Conservation (phyloP, 139 green algal species). For the Diplosphaera chodatii region DNA sequence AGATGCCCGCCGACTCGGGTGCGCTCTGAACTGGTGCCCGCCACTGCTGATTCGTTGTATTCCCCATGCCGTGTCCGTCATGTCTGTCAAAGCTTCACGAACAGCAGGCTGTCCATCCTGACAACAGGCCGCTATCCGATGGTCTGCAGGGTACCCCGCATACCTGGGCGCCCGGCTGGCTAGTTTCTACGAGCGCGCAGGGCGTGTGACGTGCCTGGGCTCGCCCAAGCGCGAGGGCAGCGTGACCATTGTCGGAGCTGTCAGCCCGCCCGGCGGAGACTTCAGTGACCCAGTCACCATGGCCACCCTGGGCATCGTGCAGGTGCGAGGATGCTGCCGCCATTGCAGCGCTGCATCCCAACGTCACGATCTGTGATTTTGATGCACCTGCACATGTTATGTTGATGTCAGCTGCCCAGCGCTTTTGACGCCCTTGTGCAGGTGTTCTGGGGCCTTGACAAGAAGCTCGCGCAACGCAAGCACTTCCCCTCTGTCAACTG, state of each 20-base stretch:
- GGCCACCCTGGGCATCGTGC: constrained; percentile 97
- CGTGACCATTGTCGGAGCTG: constrained; percentile 97
- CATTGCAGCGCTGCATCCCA: too few relatives aligned
- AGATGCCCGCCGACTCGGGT: constrained; percentile 96
- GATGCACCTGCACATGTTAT: too few relatives aligned
- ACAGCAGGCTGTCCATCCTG: too few relatives aligned
- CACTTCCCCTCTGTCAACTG: constrained; percentile 99
- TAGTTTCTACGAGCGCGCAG: constrained; percentile 98
- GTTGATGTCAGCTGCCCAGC: too few relatives aligned
- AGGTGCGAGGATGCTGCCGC: constrained; percentile 47
- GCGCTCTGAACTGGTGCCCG: too few relatives aligned
- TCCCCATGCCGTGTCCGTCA: too few relatives aligned
- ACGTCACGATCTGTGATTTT: too few relatives aligned
- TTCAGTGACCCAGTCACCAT: constrained; percentile 98
- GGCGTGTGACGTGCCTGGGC: constrained; percentile 89
- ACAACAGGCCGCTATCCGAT: too few relatives aligned
- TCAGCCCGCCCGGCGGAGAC: constrained; percentile 95
- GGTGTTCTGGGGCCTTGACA: constrained; percentile 99
- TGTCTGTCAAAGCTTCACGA: too few relatives aligned
- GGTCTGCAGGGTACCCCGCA: constrained; percentile 62
- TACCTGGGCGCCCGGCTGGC: constrained; percentile 88
- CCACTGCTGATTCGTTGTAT: too few relatives aligned
- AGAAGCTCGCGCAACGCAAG: constrained; percentile 99
- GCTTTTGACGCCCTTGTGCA: too few relatives aligned
- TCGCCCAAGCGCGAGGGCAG: constrained; percentile 84